Conservation (phyloP, 2,329 filamentous ascomycete species). For the Chlorencoelia australis region DNA sequence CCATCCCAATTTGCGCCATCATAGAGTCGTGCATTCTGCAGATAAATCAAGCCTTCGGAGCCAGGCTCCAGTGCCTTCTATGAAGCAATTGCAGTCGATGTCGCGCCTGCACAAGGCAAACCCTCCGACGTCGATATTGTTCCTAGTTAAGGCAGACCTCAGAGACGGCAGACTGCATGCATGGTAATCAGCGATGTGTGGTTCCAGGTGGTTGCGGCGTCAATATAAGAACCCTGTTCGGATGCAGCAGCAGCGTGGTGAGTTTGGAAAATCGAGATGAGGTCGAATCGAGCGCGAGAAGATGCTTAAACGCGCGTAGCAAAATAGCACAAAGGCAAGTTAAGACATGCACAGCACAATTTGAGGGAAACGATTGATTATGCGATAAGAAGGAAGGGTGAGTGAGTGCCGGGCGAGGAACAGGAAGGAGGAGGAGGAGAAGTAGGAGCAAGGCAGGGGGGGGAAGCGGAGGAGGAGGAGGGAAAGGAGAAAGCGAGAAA, state of each 20-base stretch:
- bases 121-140: constrained; percentile 20
- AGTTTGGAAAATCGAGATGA: constrained; percentile 12
- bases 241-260: constrained; percentile 22
- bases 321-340: constrained; percentile 20
- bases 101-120: too few species aligned
- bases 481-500: constrained; percentile 1
- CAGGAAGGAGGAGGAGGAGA: constrained; percentile 2
- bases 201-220: constrained; percentile 26
- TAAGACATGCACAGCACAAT: constrained; percentile 14
- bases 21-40: constrained; percentile 29
- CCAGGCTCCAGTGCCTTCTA: too few species aligned
- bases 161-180: constrained; percentile 28
- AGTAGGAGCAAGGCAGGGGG: constrained; percentile 4
- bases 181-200: constrained; percentile 25
- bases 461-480: constrained; percentile 3
- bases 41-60: too few species aligned
- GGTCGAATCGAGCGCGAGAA: constrained; percentile 16
- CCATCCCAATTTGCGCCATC: constrained; percentile 28
- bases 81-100: constrained; percentile 15
- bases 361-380: constrained; percentile 3
- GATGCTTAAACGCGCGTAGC: constrained; percentile 18
- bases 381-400: constrained; percentile 3
- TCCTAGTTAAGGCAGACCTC: constrained; percentile 28
- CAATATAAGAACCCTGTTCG: constrained; percentile 23
- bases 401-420: constrained; percentile 9